Base-by-base conservation (phyloP, 345 rosid genomes). In the Balakata baccata region DNA sequence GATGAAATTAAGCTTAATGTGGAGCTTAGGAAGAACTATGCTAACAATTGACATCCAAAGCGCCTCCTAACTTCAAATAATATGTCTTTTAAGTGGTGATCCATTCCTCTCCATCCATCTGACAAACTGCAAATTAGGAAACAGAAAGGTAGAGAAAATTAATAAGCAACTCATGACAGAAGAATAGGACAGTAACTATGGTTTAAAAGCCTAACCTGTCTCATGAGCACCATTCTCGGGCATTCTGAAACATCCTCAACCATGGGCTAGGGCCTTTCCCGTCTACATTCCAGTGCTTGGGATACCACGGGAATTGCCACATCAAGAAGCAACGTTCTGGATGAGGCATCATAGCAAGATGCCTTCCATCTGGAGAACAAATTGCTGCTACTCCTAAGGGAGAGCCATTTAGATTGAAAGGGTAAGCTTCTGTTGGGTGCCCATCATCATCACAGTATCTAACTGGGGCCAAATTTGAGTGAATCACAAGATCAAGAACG, bases 231-330 rank as follows among this genome's bases (percentile, higher is more conserved):
- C 98, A 94, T 61, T 89, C 98, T 73, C 97, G 81, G 70, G 98
- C 97, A 85, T 92, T 94, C 77, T 94, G 98, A 81, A 94, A 94
- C 98, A 92, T 89, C 83, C 81, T 85, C 74, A 94, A 80, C 98
- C 97, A 94, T 39, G 98, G 97, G 76, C 97, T 92, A 12, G 98
- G 97, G 11, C 98, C 97, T 69, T 81, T 86, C 84, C 89, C 90
- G 62, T 90, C 93, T 66, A 92, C 87, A 29, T 83, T 79, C 98
- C 98, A 94, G 74, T 88, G 75, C 68, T 67, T 86, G 12, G 97
- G 98, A 70, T 89, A 94, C 98, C 98, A 92, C 0, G 98, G 98
- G 74, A 70, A 92, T 66, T 94, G 98, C 98, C 98, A 94, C 98
- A 94, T 94, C 87, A 94, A 79, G 86, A 94, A 94, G 83, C 97